phyloP scores from a whole-genome alignment of 1,284 basidiomycete species.

The Cystobasidium slooffiae region DNA sequence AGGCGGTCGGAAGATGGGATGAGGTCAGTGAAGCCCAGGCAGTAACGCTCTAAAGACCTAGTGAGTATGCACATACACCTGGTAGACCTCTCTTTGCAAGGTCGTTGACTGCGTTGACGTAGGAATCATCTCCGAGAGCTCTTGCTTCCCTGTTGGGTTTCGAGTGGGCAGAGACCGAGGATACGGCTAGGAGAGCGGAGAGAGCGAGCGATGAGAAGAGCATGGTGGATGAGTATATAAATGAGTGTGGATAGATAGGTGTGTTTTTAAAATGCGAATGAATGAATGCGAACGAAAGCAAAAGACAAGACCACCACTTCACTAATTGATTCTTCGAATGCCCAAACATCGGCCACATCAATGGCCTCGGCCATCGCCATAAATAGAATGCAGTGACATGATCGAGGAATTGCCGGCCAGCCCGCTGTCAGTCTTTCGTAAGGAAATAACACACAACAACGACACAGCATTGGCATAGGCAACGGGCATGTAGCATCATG shows the following conservation, averaged over 20 bases:
- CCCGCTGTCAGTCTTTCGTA: background rate
- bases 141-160: slow-evolving; percentile 24
- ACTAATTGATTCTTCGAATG: background rate
- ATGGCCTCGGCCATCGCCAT: background rate
- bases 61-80: background rate
- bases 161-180: slow-evolving; percentile 6
- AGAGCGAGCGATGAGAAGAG: slow-evolving; percentile 31
- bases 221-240: slow-evolving; percentile 15
- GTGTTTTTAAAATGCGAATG: background rate
- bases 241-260: background rate
- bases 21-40: background rate
- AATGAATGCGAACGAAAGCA: slow-evolving; percentile 6
- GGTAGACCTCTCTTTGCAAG: slow-evolving; percentile 22
- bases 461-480: background rate
- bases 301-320: background rate
- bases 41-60: background rate
- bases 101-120: background rate
- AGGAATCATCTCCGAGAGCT: background rate
- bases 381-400: background rate
- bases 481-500: too few species aligned
- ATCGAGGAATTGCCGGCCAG: slow-evolving; percentile 1
- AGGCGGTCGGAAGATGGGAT: background rate
- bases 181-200: slow-evolving; percentile 17
- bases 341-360: background rate
- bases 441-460: background rate